phyloP scores from a whole-genome alignment of 2,329 filamentous ascomycete species.

The Corinectria fuckeliana region DNA sequence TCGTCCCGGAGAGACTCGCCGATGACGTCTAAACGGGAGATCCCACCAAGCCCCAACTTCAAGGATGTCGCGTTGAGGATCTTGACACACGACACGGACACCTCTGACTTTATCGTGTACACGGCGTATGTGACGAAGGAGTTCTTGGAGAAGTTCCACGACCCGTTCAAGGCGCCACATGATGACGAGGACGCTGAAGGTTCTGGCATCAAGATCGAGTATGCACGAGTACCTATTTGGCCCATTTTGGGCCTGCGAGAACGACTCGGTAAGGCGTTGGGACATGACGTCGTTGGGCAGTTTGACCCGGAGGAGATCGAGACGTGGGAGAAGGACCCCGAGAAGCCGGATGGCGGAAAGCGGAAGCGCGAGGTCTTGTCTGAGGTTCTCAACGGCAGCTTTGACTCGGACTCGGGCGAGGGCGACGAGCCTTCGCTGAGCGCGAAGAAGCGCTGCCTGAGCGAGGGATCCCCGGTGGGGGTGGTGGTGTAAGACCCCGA shows the following conservation, averaged over 20 bases:
- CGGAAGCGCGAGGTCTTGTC: slow-evolving; percentile 45
- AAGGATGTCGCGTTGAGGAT: slow-evolving; percentile 58
- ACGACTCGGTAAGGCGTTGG: slow-evolving; percentile 60
- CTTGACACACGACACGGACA: slow-evolving; percentile 57
- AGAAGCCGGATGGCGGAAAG: slow-evolving; percentile 42
- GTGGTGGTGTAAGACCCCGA: slow-evolving; percentile 37
- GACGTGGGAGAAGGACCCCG: slow-evolving; percentile 51
- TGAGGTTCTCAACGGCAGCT: slow-evolving; percentile 50
- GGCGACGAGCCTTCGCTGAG: slow-evolving; percentile 41
- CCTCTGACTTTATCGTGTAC: slow-evolving; percentile 61
- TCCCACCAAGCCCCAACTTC: slow-evolving; percentile 45
- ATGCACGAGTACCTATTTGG: slow-evolving; percentile 59
- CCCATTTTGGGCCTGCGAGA: slow-evolving; percentile 62
- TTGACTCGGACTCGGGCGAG: slow-evolving; percentile 47
- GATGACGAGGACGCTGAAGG: slow-evolving; percentile 34
- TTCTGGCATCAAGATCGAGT: slow-evolving; percentile 53
- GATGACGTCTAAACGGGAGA: slow-evolving; percentile 30
- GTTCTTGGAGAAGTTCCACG: slow-evolving; percentile 58
- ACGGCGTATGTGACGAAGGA: slow-evolving; percentile 54
- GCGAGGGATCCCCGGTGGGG: slow-evolving; percentile 39
- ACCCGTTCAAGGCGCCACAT: slow-evolving; percentile 50
- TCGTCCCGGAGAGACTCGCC: slow-evolving; percentile 36
- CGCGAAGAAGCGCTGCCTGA: slow-evolving; percentile 45
- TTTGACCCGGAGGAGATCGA: slow-evolving; percentile 51
- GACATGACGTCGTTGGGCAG: slow-evolving; percentile 55